Evolutionary conservation across 805 yeast genomes (phyloP).

Genomic region (Ogataea paradorogensis): DNA sequence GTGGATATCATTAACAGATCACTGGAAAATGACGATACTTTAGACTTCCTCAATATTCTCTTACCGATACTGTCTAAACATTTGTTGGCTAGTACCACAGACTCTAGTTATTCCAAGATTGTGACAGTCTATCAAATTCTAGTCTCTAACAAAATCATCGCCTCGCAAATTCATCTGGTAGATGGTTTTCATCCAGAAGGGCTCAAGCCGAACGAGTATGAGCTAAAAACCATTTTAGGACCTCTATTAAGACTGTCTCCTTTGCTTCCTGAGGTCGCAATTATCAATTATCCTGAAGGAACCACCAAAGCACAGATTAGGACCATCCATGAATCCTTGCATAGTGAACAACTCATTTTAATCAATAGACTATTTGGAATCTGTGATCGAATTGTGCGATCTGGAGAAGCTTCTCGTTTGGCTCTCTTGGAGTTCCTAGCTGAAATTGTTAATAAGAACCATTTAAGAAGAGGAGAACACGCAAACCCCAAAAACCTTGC

Average conservation of each 20-base stretch:
- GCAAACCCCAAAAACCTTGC: conserved; percentile 65
- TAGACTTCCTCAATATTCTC: conserved; percentile 57
- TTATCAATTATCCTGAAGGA: conserved; percentile 41
- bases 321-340: conserved; percentile 55
- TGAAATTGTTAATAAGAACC: conserved; percentile 73
- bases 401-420: conserved; percentile 61
- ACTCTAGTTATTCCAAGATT: conserved; percentile 48
- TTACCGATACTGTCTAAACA: conserved; percentile 42
- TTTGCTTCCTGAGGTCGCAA: conserved; percentile 49
- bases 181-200: conserved; percentile 51
- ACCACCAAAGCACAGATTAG: conserved; percentile 42
- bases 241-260: conserved; percentile 78
- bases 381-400: conserved; percentile 71
- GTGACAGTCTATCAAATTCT: conserved; percentile 57
- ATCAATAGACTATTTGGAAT: conserved; percentile 66
- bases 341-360: conserved; percentile 58
- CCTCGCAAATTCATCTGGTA: conserved; percentile 55
- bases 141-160: conserved; percentile 58
- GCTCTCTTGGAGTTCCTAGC: conserved; percentile 68
- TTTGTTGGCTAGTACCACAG: conserved; percentile 43
- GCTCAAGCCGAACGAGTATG: conserved; percentile 51
- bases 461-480: conserved; percentile 83
- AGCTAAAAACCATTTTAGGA: conserved; percentile 66
- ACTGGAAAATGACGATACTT: conserved; percentile 60
- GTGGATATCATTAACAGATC: conserved; percentile 56